Base-by-base conservation (phyloP, 495 filamentous ascomycete genomes). In the Annulohypoxylon maeteangense region DNA sequence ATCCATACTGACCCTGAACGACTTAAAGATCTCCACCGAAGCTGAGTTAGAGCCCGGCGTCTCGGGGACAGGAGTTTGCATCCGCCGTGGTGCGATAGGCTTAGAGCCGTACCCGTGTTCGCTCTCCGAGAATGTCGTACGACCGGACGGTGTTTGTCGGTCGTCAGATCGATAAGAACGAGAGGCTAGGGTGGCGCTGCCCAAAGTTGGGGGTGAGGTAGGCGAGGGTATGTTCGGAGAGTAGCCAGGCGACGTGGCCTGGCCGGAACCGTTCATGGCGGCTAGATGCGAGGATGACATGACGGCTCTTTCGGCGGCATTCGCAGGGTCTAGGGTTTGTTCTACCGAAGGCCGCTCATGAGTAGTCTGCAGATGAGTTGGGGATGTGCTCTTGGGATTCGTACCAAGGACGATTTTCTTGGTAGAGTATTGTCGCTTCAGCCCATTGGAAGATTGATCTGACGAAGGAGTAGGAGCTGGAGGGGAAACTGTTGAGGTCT, bases 1-100 rank as follows among this genome's bases (percentile, higher is more conserved):
- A 66, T 99, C 95, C 90, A 97, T 94, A 70, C 91, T 93, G 67
- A 99, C 95, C 27, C 95, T 89, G 84, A 99, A 99, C 6, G 91
- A 94, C 78, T 98, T 98, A 88, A 98, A 98, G 58, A 99, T 98
- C 74, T 99, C 95, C 62, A 95, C 93, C 38, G 85, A 85, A 18
- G 81, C 79, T 61, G 81, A 82, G 69, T 80, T 81, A 7, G 78
- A 75, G 53, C 81, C 78, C 4, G 83, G 86, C 5, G 82, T 86
- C 65, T 85, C 82, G 7, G 80, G 83, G 4, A 82, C 85, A 10
- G 82, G 86, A 2, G 85, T 88, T 74, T 83, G 85, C 60, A 82
- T 79, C 14, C 85, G 77, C 20, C 85, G 84, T 34, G 83, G 79
- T 6, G 79, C 74, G 0, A 78, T 72, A 2, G 74, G 77, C 11